phyloP scores from a whole-genome alignment of 129 eudicot species.

The Chrysanthemum seticuspe region DNA sequence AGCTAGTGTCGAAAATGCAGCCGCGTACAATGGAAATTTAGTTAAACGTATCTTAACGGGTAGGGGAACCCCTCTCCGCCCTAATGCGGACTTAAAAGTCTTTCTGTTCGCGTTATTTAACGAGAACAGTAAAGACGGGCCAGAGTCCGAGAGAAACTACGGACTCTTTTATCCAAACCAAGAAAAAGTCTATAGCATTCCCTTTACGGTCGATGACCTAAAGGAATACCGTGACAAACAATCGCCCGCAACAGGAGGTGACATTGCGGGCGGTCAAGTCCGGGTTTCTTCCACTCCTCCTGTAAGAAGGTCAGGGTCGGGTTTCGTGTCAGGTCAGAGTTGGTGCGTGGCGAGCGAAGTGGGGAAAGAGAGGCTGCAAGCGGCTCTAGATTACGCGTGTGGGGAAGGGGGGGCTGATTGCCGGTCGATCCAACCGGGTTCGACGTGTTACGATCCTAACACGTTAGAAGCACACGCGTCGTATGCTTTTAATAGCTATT shows the following conservation, averaged over 20 bases:
- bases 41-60: conserved; percentile 67
- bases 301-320: conserved; percentile 9
- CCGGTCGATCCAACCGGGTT: conserved; percentile 89
- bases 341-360: conserved; percentile 93
- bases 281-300: conserved; percentile 29
- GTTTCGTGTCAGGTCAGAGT: conserved; percentile 40
- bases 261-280: conserved; percentile 37
- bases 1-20: conserved; percentile 65
- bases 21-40: conserved; percentile 71
- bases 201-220: conserved; percentile 62
- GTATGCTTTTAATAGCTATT: conserved; percentile 89
- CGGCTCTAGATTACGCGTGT: conserved; percentile 86
- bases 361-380: conserved; percentile 68
- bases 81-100: conserved; percentile 69
- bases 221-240: conserved; percentile 35
- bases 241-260: conserved; percentile 41
- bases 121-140: conserved; percentile 77
- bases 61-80: conserved; percentile 82
- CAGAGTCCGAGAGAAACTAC: conserved; percentile 77
- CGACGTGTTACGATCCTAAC: conserved; percentile 92
- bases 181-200: conserved; percentile 59
- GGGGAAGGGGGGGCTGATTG: conserved; percentile 97
- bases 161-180: conserved; percentile 82
- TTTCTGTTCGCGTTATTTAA: conserved; percentile 78
- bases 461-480: conserved; percentile 92